Percentiles rank a stretch among this genome's conserved stretches.
phyloP scores from a whole-genome alignment of 345 rosid species.

The Hibiscus mutabilis region DNA sequence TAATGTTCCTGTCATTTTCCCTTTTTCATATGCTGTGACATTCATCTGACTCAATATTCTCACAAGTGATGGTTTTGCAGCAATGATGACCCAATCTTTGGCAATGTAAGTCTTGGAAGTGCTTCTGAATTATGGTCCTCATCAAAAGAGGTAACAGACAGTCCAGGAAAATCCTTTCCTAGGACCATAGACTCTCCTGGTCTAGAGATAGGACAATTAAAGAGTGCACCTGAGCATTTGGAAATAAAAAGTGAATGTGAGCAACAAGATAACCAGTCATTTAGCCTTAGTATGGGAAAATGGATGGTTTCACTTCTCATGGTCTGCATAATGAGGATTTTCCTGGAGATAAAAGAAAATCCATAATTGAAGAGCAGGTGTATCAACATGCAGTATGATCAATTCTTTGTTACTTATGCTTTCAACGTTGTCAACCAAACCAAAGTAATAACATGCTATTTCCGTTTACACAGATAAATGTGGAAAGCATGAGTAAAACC shows the following conservation, averaged over 20 bases:
- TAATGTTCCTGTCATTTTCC: neutral
- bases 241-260: slow-evolving; percentile 42
- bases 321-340: slow-evolving; percentile 30
- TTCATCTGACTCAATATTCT: slow-evolving; percentile 70
- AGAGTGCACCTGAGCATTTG: slow-evolving; percentile 25
- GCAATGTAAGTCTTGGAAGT: slow-evolving; percentile 52
- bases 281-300: slow-evolving; percentile 30
- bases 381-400: slow-evolving; percentile 6
- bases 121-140: slow-evolving; percentile 77
- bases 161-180: slow-evolving; percentile 47
- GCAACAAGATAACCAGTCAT: slow-evolving; percentile 41
- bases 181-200: slow-evolving; percentile 36
- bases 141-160: slow-evolving; percentile 48
- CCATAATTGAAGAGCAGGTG: slow-evolving; percentile 49
- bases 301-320: slow-evolving; percentile 37
- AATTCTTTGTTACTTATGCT: neutral
- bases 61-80: slow-evolving; percentile 96
- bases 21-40: slow-evolving; percentile 13
- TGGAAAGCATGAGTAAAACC: slow-evolving; percentile 21
- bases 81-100: slow-evolving; percentile 80
- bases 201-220: slow-evolving; percentile 35
- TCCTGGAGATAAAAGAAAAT: slow-evolving; percentile 28
- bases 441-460: neutral
- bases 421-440: neutral
- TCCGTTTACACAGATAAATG: slow-evolving; percentile 26